Percentiles rank a stretch among this genome's conserved stretches.
phyloP scores from a whole-genome alignment of 2,329 filamentous ascomycete species.

The Fusarium stilboides region DNA sequence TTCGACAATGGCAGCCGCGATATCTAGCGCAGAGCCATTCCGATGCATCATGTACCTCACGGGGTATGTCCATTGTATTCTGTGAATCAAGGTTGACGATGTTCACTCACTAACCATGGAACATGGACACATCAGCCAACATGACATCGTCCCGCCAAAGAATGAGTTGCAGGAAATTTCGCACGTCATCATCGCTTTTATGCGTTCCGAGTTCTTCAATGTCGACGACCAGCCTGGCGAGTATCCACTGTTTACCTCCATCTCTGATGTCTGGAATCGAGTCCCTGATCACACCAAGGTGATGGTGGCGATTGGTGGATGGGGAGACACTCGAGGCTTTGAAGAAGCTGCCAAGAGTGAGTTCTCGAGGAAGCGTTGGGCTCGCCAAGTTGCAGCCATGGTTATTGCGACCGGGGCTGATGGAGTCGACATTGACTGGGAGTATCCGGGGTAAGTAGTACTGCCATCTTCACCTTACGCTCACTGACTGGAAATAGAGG shows the following conservation, averaged over 20 bases:
- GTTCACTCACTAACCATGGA: slow-evolving; percentile 4
- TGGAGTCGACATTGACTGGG: slow-evolving; percentile 77
- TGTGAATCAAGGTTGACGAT: neutral
- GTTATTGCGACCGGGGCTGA: slow-evolving; percentile 75
- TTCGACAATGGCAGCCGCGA: neutral
- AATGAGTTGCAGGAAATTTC: slow-evolving; percentile 63
- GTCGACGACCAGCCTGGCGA: slow-evolving; percentile 52
- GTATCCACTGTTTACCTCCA: slow-evolving; percentile 69
- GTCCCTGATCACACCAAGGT: slow-evolving; percentile 71
- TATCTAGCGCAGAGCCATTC: slow-evolving; percentile 19
- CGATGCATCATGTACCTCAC: slow-evolving; percentile 66
- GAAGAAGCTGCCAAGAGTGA: slow-evolving; percentile 68
- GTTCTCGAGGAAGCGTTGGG: slow-evolving; percentile 69
- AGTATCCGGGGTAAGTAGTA: slow-evolving; percentile 65
- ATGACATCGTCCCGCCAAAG: slow-evolving; percentile 59
- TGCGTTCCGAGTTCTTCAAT: slow-evolving; percentile 69
- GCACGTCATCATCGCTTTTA: slow-evolving; percentile 72
- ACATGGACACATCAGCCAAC: slow-evolving; percentile 60
- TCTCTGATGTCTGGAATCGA: slow-evolving; percentile 62
- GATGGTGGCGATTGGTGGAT: slow-evolving; percentile 81
- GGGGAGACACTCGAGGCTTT: slow-evolving; percentile 79
- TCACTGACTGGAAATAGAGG: slow-evolving; percentile 59
- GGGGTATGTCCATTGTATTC: slow-evolving; percentile 54
- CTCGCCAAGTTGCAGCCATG: slow-evolving; percentile 75
- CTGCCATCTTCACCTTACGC: neutral